Evolutionary conservation across 2,329 filamentous ascomycete species (phyloP), one percentile per base, ranked within the genome.

Genomic region (Dactylellina drechsleri): DNA sequence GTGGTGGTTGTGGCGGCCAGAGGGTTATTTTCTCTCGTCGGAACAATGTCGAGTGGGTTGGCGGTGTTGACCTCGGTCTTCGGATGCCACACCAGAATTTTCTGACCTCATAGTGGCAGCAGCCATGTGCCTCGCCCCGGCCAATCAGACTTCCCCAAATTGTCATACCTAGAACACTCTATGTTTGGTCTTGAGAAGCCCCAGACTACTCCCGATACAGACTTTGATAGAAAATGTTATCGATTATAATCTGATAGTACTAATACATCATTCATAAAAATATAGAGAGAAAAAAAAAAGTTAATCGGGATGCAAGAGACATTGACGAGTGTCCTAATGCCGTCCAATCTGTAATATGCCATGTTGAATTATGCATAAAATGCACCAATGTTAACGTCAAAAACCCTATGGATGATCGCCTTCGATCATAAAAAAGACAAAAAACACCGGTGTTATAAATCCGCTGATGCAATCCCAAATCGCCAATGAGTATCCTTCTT

Each of bases 41-140:
- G 70, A 74, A 74, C 58, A 67, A 62, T 67, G 70, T 74, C 70
- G 70, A 74, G 70, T 54, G 66, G 53, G 59, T 49, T 74, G 56
- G 50, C 31, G 47, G 68, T 66, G 68, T 74, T 74, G 68, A 74
- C 70, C 70, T 74, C 70, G 70, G 70, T 43, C 62, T 71, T 74
- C 70, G 70, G 70, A 74, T 74, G 70, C 45, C 68, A 57, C 70
- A 74, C 70, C 56, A 74, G 66, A 74, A 67, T n/a, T 52, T 67
- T 67, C 68, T 73, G 70, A 67, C 70, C 70, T 74, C 70, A 74
- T 74, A 67, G 50, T 50, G 57, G 43, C 28, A 50, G 62, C 61
- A n/a, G n/a, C 50, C 70, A 73, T 74, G 70, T 74, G 70, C 60
- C 54, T 36, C 31, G 20, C 18, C 7, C n/a, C 41, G 40, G 62